Base-by-base conservation (phyloP, 1,284 basidiomycete genomes). In the Meira nashicola region DNA sequence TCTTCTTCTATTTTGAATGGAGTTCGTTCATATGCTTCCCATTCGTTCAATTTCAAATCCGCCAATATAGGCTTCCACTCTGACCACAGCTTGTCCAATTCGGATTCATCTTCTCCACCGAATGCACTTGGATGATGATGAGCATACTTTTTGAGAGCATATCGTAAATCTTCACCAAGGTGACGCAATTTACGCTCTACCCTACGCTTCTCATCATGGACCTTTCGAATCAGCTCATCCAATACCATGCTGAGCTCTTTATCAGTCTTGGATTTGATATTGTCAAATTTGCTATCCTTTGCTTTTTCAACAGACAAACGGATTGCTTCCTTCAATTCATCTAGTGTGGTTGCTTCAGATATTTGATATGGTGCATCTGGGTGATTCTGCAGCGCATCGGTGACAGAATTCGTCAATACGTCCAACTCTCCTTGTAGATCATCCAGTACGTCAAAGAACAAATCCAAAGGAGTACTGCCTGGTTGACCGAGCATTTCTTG, bases 361-460 rank as follows among this genome's bases (percentile, higher is more conserved):
- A 70, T 78, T 70, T 59, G 74, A 69, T 85, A 75, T 80, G 64
- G 66, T 25, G 54, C 55, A 33, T 33, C 8, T 8, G 28, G 28
- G 28, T 33, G 28, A 33, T 33, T 33, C 28, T 33, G 28, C 28
- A 33, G 28, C 28, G 28, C 28, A 33, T 33, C 28, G 28, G 8
- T 33, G 28, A 33, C 28, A 41, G 62, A 59, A 3, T 55, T 44
- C 33, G 86, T 84, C 47, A 90, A 82, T 1, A 84, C 84, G 39
- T 82, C 83, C 11, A 95, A 83, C 66, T 87, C 84, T 71, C 91
- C 87, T 70, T 92, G 90, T 2, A 96, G 83, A 41, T 83, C 83
- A 79, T 98, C 94, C 43, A 96, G 87, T 4, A 84, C 78, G 77
- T 98, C 94, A 90, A 91, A 96, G 80, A 96, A 98, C 10, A 98